Conservation (phyloP, 495 filamentous ascomycete species). For the Lasiosphaeria miniovina region DNA sequence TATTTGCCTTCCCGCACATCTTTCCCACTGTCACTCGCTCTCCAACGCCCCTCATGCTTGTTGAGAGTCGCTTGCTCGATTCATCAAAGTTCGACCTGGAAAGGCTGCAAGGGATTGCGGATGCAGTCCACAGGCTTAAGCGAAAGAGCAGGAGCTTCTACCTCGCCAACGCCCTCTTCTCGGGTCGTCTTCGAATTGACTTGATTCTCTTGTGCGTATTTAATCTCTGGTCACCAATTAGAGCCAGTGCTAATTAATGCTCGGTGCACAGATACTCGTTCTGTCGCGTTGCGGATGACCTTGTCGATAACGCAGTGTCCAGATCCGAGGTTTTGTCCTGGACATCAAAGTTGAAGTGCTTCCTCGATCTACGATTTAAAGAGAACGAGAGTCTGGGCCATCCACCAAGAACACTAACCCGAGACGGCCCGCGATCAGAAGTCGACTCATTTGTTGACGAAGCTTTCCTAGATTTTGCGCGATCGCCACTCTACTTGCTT, state of each 20-base stretch:
- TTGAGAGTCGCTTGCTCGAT: conserved; percentile 44
- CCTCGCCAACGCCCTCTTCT: conserved; percentile 61
- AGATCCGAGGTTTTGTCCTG: conserved; percentile 44
- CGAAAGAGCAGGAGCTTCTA: conserved; percentile 67
- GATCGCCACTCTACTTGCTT: conserved; percentile 50
- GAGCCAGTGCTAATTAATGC: conserved; percentile 14
- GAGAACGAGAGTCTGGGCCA: not conserved
- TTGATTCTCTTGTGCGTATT: conserved; percentile 53
- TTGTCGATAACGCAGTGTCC: conserved; percentile 57
- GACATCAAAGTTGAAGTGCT: conserved; percentile 50
- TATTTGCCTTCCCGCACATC: conserved; percentile 50
- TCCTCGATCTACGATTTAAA: conserved; percentile 45
- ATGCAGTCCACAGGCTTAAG: conserved; percentile 51
- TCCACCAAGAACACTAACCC: conserved; percentile 1
- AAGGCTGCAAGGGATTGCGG: conserved; percentile 51
- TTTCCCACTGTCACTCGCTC: conserved; percentile 41
- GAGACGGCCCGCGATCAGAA: conserved; percentile 6
- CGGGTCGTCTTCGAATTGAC: conserved; percentile 61
- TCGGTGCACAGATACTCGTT: conserved; percentile 56
- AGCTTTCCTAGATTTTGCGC: conserved; percentile 47
- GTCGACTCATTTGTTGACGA: conserved; percentile 32
- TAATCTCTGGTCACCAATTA: not conserved
- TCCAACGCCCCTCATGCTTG: conserved; percentile 45
- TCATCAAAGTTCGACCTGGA: conserved; percentile 45
- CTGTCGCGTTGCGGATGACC: conserved; percentile 66